A percentile compares a stretch with the other conserved stretches of the same genome.
Evolutionary conservation across 352 stramenopile species (phyloP).

Genomic region (Globisporangium solare): DNA sequence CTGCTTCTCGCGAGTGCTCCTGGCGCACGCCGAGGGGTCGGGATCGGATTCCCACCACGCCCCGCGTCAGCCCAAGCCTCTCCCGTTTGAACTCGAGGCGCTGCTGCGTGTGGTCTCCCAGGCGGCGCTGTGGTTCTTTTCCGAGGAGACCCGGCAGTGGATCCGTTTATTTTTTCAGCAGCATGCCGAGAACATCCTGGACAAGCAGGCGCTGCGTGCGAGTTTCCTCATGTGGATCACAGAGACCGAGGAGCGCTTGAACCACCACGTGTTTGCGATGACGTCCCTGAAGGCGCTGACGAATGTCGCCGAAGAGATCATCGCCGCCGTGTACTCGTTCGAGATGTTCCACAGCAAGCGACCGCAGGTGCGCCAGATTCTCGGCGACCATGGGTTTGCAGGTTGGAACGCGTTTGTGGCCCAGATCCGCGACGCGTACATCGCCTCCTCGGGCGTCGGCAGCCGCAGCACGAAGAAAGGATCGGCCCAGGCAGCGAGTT

Average conservation of each 20-base stretch:
- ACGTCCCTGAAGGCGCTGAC: slow-evolving; percentile 34
- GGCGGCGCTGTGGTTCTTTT: slow-evolving; percentile 48
- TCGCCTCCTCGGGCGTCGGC: slow-evolving; percentile 12
- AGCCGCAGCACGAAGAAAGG: too few relatives aligned
- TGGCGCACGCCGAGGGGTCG: slow-evolving; percentile 26
- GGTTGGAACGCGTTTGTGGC: slow-evolving; percentile 58
- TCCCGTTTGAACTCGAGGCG: slow-evolving; percentile 29
- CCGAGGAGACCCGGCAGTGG: slow-evolving; percentile 34
- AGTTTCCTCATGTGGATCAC: slow-evolving; percentile 41
- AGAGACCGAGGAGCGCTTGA: slow-evolving; percentile 39
- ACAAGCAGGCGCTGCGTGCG: slow-evolving; percentile 40
- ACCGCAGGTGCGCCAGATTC: slow-evolving; percentile 39
- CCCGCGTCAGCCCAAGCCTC: too few relatives aligned
- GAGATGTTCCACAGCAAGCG: slow-evolving; percentile 39
- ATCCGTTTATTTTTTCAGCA: slow-evolving; percentile 39
- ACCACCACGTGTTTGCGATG: slow-evolving; percentile 37
- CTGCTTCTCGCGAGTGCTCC: slow-evolving; percentile 39
- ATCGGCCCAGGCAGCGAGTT: not conserved
- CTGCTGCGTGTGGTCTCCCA: slow-evolving; percentile 39
- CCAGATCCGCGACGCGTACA: slow-evolving; percentile 62
- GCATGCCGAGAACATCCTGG: slow-evolving; percentile 21
- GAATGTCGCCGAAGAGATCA: slow-evolving; percentile 56
- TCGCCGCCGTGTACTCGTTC: slow-evolving; percentile 55
- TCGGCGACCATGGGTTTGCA: slow-evolving; percentile 42
- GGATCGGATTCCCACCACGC: too few relatives aligned